A percentile compares a stretch with the other conserved stretches of the same genome.
These are phyloP conservation scores for Rosa lucieae DNA, from an alignment of 306 rosid species.

Conservation along the genomic window DNA sequence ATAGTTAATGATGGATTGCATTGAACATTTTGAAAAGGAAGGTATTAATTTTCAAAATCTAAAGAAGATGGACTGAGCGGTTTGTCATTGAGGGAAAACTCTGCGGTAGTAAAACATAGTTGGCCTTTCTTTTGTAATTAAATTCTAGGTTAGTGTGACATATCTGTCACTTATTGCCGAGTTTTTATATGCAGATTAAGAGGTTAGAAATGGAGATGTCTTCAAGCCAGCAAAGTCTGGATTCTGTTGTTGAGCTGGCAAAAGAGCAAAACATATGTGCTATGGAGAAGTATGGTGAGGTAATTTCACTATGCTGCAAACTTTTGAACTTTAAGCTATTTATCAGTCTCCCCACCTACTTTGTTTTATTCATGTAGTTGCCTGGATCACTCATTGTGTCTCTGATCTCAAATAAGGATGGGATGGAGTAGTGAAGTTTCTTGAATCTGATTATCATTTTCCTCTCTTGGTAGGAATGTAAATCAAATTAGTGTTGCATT, in stretches of 20 bases:
- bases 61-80: neutral
- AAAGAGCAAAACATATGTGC: slow-evolving; percentile 67
- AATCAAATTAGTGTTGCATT: neutral
- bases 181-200: slow-evolving; percentile 57
- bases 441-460: slow-evolving; percentile 5
- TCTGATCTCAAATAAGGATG: neutral
- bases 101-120: neutral
- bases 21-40: neutral
- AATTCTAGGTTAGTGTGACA: neutral
- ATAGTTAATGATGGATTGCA: too few relatives aligned
- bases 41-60: too few relatives aligned
- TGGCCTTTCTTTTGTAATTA: neutral
- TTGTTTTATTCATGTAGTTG: neutral
- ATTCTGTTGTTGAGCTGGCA: slow-evolving; percentile 68
- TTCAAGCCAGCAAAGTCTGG: slow-evolving; percentile 75
- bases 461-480: neutral
- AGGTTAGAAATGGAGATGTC: slow-evolving; percentile 70
- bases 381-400: neutral
- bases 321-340: neutral
- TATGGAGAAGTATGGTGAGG: slow-evolving; percentile 71
- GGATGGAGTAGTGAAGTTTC: neutral
- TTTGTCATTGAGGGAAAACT: neutral
- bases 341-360: neutral
- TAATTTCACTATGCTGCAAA: slow-evolving; percentile 21
- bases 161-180: slow-evolving; percentile 15